phyloP scores from a whole-genome alignment of 2,329 filamentous ascomycete species.

The Exserohilum turcica region DNA sequence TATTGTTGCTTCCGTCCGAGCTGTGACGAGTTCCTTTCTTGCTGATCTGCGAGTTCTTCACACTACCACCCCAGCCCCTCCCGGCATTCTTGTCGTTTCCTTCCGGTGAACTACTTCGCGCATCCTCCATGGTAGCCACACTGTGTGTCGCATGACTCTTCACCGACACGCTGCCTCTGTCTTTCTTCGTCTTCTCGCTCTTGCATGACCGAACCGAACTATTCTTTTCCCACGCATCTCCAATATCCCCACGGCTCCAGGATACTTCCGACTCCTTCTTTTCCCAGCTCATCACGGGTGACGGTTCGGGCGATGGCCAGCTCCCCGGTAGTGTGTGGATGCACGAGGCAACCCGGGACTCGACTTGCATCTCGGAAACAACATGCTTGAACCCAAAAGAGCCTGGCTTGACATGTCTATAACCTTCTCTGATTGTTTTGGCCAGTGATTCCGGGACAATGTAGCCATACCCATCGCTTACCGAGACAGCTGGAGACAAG shows the following conservation, averaged over 20 bases:
- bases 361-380: background rate
- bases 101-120: slow-evolving; percentile 14
- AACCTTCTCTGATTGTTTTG: background rate
- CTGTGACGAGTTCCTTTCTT: background rate
- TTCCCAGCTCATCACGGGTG: background rate
- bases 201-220: slow-evolving; percentile 1
- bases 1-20: background rate
- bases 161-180: slow-evolving; percentile 7
- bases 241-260: background rate
- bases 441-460: background rate
- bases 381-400: background rate
- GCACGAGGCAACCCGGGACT: slow-evolving; percentile 1
- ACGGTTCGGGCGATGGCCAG: slow-evolving; percentile 21
- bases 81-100: background rate
- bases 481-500: background rate
- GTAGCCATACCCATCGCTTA: background rate
- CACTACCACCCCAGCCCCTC: slow-evolving; percentile 6
- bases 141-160: slow-evolving; percentile 27
- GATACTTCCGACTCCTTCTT: background rate
- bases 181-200: slow-evolving; percentile 3
- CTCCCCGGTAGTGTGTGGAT: slow-evolving; percentile 10
- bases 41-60: background rate
- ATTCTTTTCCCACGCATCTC: slow-evolving; percentile 1
- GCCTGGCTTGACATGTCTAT: slow-evolving; percentile 1
- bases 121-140: slow-evolving; percentile 30